Evolutionary conservation across 352 stramenopile species (phyloP).

Genomic region (Saprolegnia diclina): DNA sequence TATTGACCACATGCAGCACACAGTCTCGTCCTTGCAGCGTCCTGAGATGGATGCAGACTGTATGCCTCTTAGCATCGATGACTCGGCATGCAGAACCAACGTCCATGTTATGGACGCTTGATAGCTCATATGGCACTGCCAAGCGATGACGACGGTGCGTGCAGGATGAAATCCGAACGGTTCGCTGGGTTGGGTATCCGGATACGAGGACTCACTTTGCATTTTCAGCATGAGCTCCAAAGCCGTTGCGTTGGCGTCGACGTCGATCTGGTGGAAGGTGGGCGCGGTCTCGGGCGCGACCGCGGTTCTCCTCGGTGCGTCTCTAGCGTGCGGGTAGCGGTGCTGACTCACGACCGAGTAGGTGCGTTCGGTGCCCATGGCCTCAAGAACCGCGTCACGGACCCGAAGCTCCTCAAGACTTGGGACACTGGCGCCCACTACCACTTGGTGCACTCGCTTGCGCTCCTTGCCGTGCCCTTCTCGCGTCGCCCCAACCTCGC

Average conservation of each 20-base stretch:
- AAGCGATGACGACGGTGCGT: too few species aligned
- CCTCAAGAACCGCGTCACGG: conserved; percentile 55
- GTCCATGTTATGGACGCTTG: too few species aligned
- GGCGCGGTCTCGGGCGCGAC: conserved; percentile 62
- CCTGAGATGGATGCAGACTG: too few species aligned
- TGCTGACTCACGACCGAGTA: conserved; percentile 27
- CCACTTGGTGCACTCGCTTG: conserved; percentile 76
- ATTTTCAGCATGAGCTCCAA: conserved; percentile 35
- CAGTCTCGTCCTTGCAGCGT: too few species aligned
- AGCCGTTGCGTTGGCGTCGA: conserved; percentile 46
- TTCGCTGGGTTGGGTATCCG: not conserved
- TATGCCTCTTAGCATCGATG: too few species aligned
- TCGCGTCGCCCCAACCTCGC: conserved; percentile 51
- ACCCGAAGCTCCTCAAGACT: conserved; percentile 77
- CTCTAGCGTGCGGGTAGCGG: not conserved
- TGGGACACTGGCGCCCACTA: conserved; percentile 80
- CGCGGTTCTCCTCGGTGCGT: conserved; percentile 49
- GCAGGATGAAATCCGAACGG: too few species aligned
- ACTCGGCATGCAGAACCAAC: too few species aligned
- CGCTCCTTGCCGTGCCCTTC: conserved; percentile 59
- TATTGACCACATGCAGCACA: too few species aligned
- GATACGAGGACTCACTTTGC: not conserved
- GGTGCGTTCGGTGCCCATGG: conserved; percentile 74
- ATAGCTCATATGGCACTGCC: too few species aligned
- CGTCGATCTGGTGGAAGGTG: conserved; percentile 76